Percentiles rank a stretch among this genome's conserved stretches.
phyloP scores from a whole-genome alignment of 306 rosid genomes.

The Rosa rugosa region DNA sequence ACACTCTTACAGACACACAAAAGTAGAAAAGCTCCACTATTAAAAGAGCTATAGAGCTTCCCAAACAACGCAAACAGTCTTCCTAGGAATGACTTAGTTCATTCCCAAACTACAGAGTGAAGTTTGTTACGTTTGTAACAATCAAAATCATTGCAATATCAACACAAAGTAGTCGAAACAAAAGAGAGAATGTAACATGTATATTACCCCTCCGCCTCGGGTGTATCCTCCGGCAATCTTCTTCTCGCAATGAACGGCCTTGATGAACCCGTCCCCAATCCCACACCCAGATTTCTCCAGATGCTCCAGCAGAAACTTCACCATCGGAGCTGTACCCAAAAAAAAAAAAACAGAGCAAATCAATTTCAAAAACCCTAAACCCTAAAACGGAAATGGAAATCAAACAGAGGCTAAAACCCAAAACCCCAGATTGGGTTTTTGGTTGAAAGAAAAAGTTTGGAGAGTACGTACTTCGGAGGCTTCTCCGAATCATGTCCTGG shows the following conservation, averaged over 20 bases:
- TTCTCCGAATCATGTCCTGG: slow-evolving; percentile 58
- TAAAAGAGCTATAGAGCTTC: not conserved
- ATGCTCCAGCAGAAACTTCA: slow-evolving; percentile 61
- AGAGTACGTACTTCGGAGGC: slow-evolving; percentile 62
- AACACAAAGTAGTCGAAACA: not conserved
- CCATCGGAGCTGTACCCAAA: slow-evolving; percentile 50
- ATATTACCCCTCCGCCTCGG: slow-evolving; percentile 70
- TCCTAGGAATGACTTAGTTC: not conserved
- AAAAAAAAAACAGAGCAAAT: slow-evolving; percentile 2
- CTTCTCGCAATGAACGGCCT: slow-evolving; percentile 50
- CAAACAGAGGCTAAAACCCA: slow-evolving; percentile 18
- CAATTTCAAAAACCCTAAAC: slow-evolving; percentile 13
- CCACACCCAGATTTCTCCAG: slow-evolving; percentile 75
- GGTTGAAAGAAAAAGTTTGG: not conserved
- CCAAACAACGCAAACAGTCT: not conserved
- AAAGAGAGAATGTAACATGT: not conserved
- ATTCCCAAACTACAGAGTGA: not conserved
- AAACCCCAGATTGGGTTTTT: not conserved
- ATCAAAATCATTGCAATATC: not conserved
- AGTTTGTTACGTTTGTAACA: not conserved
- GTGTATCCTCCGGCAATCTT: slow-evolving; percentile 53
- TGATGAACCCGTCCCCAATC: slow-evolving; percentile 55
- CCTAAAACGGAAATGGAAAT: not conserved
- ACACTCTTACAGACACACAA: not conserved
- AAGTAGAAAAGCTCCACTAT: not conserved